Evolutionary conservation across 2,329 filamentous ascomycete species (phyloP).

Genomic region (Didymella exigua): DNA sequence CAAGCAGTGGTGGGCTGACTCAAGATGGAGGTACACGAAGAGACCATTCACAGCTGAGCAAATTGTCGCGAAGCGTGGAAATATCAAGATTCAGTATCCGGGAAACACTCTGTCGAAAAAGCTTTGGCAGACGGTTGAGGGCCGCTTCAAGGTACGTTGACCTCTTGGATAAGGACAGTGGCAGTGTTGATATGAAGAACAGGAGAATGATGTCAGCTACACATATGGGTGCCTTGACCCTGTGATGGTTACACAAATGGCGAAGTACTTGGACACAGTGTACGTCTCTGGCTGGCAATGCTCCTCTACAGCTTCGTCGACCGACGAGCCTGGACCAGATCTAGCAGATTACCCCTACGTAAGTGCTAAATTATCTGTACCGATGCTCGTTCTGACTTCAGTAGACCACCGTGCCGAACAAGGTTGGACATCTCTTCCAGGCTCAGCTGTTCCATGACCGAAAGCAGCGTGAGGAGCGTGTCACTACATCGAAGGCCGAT

Average conservation of each 20-base stretch:
- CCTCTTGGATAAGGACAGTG: too few species aligned
- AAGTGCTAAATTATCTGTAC: constrained; percentile 8
- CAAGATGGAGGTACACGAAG: constrained; percentile 91
- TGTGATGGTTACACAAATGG: constrained; percentile 99
- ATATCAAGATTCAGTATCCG: constrained; percentile 87
- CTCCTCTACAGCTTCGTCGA: constrained; percentile 91
- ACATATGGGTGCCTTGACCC: constrained; percentile 98
- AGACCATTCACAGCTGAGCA: constrained; percentile 94
- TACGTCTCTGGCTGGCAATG: constrained; percentile 99
- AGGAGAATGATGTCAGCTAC: constrained; percentile 84
- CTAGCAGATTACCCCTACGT: constrained; percentile 87
- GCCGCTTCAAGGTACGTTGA: constrained; percentile 73
- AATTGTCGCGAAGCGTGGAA: constrained; percentile 94
- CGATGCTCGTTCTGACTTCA: constrained; percentile 16
- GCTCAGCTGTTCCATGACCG: constrained; percentile 99
- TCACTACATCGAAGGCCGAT: constrained; percentile 74
- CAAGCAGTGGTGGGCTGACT: constrained; percentile 92
- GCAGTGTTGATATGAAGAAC: constrained; percentile 47
- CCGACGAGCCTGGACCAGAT: constrained; percentile 96
- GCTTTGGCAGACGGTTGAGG: constrained; percentile 88
- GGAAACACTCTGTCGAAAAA: constrained; percentile 92
- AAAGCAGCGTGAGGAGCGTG: constrained; percentile 94
- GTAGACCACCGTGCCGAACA: constrained; percentile 96
- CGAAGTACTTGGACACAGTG: constrained; percentile 96
- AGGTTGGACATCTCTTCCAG: constrained; percentile 96